Evolutionary conservation across 495 filamentous ascomycete species (phyloP).

Genomic region (Tetracladium setigerum): DNA sequence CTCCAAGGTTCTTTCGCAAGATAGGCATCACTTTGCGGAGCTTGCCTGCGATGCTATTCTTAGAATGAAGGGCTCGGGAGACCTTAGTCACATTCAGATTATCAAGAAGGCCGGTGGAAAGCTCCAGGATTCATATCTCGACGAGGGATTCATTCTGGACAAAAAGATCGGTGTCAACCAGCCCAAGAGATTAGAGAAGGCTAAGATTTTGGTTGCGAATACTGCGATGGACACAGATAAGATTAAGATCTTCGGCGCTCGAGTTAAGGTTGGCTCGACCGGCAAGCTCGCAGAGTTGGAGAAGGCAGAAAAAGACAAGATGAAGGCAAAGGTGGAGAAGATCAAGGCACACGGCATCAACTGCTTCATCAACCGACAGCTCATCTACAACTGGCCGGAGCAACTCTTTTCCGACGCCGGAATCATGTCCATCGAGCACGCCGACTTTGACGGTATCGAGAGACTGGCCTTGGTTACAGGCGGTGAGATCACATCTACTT

Average conservation of each 20-base stretch:
- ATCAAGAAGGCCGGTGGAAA: slow-evolving; percentile 99
- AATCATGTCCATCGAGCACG: slow-evolving; percentile 97
- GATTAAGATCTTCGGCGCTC: slow-evolving; percentile 97
- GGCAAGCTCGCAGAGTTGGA: slow-evolving; percentile 95
- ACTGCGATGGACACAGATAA: slow-evolving; percentile 99
- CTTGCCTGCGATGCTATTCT: slow-evolving; percentile 91
- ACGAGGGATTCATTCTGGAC: slow-evolving; percentile 97
- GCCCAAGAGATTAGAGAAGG: slow-evolving; percentile 93
- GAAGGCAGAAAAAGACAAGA: slow-evolving; percentile 97
- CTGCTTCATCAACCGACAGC: slow-evolving; percentile 97
- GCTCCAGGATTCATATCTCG: slow-evolving; percentile 91
- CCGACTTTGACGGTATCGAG: slow-evolving; percentile 97
- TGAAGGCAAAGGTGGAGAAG: slow-evolving; percentile 96
- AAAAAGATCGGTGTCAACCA: slow-evolving; percentile 99
- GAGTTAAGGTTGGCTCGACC: slow-evolving; percentile 90
- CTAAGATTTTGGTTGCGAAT: slow-evolving; percentile 95
- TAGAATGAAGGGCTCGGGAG: slow-evolving; percentile 81
- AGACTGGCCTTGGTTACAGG: slow-evolving; percentile 90
- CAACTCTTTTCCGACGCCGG: slow-evolving; percentile 97
- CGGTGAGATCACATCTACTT: slow-evolving; percentile 94
- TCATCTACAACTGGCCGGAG: slow-evolving; percentile 99
- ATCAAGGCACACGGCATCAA: slow-evolving; percentile 99
- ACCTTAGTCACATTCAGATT: slow-evolving; percentile 96
- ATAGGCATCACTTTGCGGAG: slow-evolving; percentile 83
- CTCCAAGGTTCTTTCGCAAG: slow-evolving; percentile 94